Percentiles rank a stretch among this genome's conserved stretches.
Conservation (phyloP, 2,329 filamentous ascomycete species). For the Xylaria sp. region DNA sequence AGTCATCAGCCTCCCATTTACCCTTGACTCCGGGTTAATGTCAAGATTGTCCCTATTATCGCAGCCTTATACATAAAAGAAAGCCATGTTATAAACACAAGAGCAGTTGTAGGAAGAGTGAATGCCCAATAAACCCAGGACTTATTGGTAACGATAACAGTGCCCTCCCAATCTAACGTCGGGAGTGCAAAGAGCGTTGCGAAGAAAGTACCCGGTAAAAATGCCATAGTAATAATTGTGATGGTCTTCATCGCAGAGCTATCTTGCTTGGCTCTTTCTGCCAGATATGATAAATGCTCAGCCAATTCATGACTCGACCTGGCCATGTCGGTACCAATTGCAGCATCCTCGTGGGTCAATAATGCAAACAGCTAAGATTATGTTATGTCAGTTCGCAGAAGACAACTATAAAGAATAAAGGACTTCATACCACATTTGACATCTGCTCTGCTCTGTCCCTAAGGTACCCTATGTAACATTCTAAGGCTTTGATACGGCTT, state of each 20-base stretch:
- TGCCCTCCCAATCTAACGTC: background rate
- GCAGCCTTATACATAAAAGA: background rate
- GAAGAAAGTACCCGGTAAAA: background rate
- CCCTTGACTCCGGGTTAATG: background rate
- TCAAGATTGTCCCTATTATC: background rate
- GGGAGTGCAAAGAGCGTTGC: background rate
- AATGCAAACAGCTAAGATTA: background rate
- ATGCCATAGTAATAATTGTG: conserved; percentile 10
- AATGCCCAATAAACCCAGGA: conserved; percentile 10
- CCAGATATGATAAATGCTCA: background rate
- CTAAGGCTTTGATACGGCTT: background rate
- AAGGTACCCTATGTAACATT: background rate
- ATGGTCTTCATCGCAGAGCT: conserved; percentile 1
- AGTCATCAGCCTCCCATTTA: background rate
- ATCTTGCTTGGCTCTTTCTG: background rate
- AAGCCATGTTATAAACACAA: background rate
- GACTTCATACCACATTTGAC: background rate
- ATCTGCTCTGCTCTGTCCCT: background rate
- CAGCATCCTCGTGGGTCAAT: conserved; percentile 4
- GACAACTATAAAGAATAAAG: background rate
- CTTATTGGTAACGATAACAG: background rate
- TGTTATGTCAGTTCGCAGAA: background rate
- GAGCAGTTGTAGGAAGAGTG: background rate
- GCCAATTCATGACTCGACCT: background rate
- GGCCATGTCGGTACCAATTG: background rate